Conservation (phyloP, 2,329 filamentous ascomycete species). For the Aspergillus flavus region DNA sequence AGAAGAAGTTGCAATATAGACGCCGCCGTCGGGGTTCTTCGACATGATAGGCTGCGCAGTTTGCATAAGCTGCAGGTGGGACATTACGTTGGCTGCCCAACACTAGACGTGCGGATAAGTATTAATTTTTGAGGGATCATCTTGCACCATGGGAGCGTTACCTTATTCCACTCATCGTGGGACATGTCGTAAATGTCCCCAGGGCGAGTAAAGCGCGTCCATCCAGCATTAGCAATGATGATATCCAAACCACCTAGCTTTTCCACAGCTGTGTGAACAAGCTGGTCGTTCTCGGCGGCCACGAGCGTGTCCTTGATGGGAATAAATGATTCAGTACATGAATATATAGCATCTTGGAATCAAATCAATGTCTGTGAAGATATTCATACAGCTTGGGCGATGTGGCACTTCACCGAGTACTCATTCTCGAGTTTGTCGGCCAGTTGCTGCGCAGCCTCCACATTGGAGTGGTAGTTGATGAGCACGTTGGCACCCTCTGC, state of each 20-base stretch:
- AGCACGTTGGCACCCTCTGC: constrained; percentile 68
- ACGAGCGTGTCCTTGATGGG: neutral
- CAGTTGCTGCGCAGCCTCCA: constrained; percentile 61
- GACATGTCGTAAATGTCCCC: constrained; percentile 59
- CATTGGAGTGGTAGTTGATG: constrained; percentile 71
- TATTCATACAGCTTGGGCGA: constrained; percentile 63
- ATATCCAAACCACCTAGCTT: constrained; percentile 73
- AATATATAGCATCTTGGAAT: neutral
- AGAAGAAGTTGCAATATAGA: constrained; percentile 65
- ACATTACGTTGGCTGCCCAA: constrained; percentile 65
- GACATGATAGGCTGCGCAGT: constrained; percentile 62
- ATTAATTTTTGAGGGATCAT: neutral
- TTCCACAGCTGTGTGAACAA: constrained; percentile 62
- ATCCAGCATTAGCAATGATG: constrained; percentile 74
- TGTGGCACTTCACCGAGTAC: constrained; percentile 55
- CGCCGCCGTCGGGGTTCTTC: constrained; percentile 63
- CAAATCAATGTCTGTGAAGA: neutral
- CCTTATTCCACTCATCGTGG: constrained; percentile 67
- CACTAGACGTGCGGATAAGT: constrained; percentile 43
- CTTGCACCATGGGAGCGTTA: constrained; percentile 24
- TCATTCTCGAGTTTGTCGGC: constrained; percentile 57
- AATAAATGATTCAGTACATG: neutral
- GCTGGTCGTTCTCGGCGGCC: constrained; percentile 29
- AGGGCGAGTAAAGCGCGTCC: constrained; percentile 63
- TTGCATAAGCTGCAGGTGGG: constrained; percentile 56